Evolutionary conservation across 768 basidiomycete genomes (phyloP), one percentile per base, ranked within the genome.

Genomic region (Termitomyces bulborhizus): DNA sequence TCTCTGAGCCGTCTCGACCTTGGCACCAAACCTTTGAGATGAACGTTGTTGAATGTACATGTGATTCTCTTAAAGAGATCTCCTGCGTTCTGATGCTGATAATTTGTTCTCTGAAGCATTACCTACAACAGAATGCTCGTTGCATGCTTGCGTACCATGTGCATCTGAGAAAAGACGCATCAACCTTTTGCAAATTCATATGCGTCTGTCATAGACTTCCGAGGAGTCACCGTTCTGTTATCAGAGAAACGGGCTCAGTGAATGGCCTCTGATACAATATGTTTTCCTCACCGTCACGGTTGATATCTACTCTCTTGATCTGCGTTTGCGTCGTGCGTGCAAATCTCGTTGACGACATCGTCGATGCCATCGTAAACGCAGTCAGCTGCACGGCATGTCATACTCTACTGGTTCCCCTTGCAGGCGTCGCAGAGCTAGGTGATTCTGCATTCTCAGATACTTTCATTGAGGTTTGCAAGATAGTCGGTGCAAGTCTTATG

Each of bases 331-430:
- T 47, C 57, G 62, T 54, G 4, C 60, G 61, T 40, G 71, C 68
- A n/a, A 68, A 64, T 46, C 61, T 75, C 18, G 63, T 71, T n/a
- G 68, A 72, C 48, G 70, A 72, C 54, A 71, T 82, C 7, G 60
- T 80, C 57, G 55, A 71, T 39, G 77, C 73, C 12, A 66, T 82
- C 29, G 69, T 73, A 53, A 66, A 72, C 5, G 78, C 78, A 0
- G 73, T 75, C 1, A 76, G 75, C 52, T 85, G 83, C 56, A 69
- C 61, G 16, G 73, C 77, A 9, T 84, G 82, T 62, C 78, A 82
- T 59, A 71, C 73, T 3, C 68, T 84, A 8, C 65, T 84, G 11
- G 66, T 73, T 18, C 72, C 80, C 1, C 60, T 84, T 15, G 66
- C 76, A 62, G 70, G 66, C 7, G 65, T 83, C 7, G 82, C 82